Conservation (phyloP, 306 rosid genomes). For the Parietaria judaica region DNA sequence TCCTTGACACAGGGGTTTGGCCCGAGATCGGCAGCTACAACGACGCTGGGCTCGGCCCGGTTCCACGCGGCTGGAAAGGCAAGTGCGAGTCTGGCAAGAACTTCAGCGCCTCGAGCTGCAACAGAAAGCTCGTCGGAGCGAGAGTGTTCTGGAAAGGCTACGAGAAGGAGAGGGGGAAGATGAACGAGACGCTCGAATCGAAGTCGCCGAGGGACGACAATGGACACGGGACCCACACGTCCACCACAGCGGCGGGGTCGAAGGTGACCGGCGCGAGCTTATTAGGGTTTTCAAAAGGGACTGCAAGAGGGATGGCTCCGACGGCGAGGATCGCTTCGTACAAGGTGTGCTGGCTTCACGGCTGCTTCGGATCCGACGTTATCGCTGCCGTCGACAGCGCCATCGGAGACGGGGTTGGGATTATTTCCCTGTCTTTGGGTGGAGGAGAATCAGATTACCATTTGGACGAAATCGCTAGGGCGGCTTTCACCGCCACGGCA, state of each 20-base stretch:
- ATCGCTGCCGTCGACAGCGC: conserved; percentile 19
- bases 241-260: conserved; percentile 17
- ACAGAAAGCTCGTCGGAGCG: conserved; percentile 21
- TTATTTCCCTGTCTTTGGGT: conserved; percentile 14
- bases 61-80: conserved; percentile 23
- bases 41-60: conserved; percentile 12
- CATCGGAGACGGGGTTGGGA: conserved; percentile 14
- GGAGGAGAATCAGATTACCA: background rate
- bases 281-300: conserved; percentile 20
- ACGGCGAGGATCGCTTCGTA: conserved; percentile 12
- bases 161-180: background rate
- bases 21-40: conserved; percentile 32
- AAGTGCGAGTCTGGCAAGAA: conserved; percentile 4
- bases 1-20: conserved; percentile 18
- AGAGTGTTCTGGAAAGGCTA: conserved; percentile 10
- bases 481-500: conserved; percentile 15
- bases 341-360: conserved; percentile 13
- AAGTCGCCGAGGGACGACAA: conserved; percentile 13
- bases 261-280: background rate
- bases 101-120: conserved; percentile 19
- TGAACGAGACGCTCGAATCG: background rate
- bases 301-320: conserved; percentile 17
- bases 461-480: conserved; percentile 7
- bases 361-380: background rate
- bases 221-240: conserved; percentile 21